Percentiles rank a stretch among this genome's conserved stretches.
Evolutionary conservation across 2,329 filamentous ascomycete species (phyloP).

Genomic region (Fonsecaea monophora): DNA sequence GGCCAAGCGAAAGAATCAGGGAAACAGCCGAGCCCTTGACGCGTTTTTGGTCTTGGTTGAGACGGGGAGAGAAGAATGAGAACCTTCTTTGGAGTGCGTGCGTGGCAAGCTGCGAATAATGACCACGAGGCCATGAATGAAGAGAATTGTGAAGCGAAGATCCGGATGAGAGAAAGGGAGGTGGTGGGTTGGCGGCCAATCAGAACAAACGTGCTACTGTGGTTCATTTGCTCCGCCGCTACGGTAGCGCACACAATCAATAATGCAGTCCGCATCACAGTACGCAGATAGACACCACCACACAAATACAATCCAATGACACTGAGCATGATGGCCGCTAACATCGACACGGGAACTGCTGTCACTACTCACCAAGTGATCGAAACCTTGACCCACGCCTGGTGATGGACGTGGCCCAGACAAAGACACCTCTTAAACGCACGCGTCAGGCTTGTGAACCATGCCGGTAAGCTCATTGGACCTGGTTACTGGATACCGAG

Average conservation of each 20-base stretch:
- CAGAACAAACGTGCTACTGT: not conserved
- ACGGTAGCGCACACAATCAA: not conserved
- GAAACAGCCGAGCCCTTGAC: conserved; percentile 7
- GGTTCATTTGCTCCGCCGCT: not conserved
- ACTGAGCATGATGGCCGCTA: not conserved
- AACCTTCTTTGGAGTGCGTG: not conserved
- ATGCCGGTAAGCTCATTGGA: conserved; percentile 41
- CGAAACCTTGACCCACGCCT: not conserved
- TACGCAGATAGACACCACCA: not conserved
- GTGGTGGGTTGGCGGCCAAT: conserved; percentile 10
- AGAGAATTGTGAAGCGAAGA: not conserved
- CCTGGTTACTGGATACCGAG: not conserved
- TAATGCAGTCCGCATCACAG: not conserved
- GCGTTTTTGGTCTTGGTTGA: not conserved
- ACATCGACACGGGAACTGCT: not conserved
- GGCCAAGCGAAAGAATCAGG: conserved; percentile 23
- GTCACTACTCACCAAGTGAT: not conserved
- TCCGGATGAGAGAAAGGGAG: not conserved
- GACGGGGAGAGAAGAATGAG: not conserved
- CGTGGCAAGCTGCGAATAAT: not conserved
- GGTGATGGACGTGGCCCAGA: not conserved
- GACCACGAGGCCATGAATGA: not conserved
- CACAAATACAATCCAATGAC: not conserved
- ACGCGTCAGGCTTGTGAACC: conserved; percentile 44
- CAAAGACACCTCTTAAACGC: conserved; percentile 16